Conservation (phyloP, 768 basidiomycete species). For the Terana coerulea region DNA sequence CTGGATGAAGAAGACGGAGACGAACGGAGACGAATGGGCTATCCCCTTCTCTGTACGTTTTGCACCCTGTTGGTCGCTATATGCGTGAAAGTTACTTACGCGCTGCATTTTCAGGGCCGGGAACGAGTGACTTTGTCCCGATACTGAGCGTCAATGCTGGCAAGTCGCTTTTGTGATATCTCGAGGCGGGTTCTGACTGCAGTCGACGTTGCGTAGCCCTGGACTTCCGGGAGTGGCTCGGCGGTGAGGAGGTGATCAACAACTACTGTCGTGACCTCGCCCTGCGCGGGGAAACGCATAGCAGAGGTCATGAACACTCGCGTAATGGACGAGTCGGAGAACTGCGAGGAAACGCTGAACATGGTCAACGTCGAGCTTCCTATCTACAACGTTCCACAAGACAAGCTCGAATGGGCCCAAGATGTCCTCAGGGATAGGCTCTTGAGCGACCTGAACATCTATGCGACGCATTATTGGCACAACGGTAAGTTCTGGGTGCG, state of each 20-base stretch:
- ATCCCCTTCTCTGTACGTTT: conserved; percentile 53
- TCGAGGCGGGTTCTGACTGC: background rate
- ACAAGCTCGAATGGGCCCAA: conserved; percentile 6
- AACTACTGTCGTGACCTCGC: conserved; percentile 67
- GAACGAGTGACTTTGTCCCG: conserved; percentile 53
- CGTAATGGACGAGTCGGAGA: conserved; percentile 52
- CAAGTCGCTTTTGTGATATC: conserved; percentile 19
- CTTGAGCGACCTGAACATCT: conserved; percentile 23
- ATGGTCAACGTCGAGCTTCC: conserved; percentile 50
- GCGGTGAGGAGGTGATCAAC: conserved; percentile 70
- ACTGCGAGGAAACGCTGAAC: conserved; percentile 52
- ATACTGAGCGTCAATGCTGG: conserved; percentile 52
- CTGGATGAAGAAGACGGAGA: conserved; percentile 12
- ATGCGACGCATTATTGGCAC: conserved; percentile 25
- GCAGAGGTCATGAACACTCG: conserved; percentile 56
- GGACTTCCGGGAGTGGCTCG: conserved; percentile 64
- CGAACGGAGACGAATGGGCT: conserved; percentile 35
- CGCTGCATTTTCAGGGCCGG: conserved; percentile 42
- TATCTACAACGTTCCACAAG: conserved; percentile 10
- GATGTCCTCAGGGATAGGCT: conserved; percentile 21
- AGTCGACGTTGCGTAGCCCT: conserved; percentile 43
- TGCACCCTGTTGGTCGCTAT: too few relatives aligned
- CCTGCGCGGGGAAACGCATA: conserved; percentile 50
- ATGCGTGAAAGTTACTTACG: background rate
- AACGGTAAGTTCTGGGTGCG: conserved; percentile 31